These are phyloP conservation scores for Carex littledalei DNA, from an alignment of 176 grass and related monocot genomes.

Conservation along the genomic window DNA sequence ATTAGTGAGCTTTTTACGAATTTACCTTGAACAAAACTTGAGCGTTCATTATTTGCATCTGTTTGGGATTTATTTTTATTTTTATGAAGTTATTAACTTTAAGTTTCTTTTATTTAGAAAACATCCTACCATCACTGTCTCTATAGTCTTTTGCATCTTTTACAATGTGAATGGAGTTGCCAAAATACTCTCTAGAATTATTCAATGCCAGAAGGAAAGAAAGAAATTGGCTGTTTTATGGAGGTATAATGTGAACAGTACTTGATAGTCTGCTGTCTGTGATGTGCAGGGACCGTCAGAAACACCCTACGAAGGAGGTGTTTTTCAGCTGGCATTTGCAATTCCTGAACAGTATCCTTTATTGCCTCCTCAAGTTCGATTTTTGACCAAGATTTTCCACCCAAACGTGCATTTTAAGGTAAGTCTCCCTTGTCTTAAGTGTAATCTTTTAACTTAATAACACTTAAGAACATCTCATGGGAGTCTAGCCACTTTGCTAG, in stretches of 20 bases:
- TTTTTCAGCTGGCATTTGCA: constrained; percentile 84
- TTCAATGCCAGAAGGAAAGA: background rate
- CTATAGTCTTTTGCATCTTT: background rate
- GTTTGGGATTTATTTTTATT: background rate
- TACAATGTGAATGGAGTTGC: background rate
- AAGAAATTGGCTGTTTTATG: background rate
- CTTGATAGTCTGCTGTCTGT: background rate
- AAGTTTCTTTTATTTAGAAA: background rate
- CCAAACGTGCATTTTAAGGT: constrained; percentile 99
- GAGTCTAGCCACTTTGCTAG: background rate
- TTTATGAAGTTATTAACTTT: background rate
- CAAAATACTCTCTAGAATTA: background rate
- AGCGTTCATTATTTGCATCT: background rate
- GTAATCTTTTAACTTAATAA: background rate
- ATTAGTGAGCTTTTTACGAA: background rate
- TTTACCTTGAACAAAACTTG: background rate
- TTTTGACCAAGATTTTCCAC: constrained; percentile 99
- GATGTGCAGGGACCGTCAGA: constrained; percentile 75
- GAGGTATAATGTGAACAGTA: background rate
- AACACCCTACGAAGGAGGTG: constrained; percentile 92
- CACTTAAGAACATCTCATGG: background rate
- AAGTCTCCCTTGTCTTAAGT: background rate
- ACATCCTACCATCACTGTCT: background rate
- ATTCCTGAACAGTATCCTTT: constrained; percentile 99
- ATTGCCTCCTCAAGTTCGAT: constrained; percentile 97